phyloP scores from a whole-genome alignment of 2,329 filamentous ascomycete genomes.

The Ophiobolus disseminans region DNA sequence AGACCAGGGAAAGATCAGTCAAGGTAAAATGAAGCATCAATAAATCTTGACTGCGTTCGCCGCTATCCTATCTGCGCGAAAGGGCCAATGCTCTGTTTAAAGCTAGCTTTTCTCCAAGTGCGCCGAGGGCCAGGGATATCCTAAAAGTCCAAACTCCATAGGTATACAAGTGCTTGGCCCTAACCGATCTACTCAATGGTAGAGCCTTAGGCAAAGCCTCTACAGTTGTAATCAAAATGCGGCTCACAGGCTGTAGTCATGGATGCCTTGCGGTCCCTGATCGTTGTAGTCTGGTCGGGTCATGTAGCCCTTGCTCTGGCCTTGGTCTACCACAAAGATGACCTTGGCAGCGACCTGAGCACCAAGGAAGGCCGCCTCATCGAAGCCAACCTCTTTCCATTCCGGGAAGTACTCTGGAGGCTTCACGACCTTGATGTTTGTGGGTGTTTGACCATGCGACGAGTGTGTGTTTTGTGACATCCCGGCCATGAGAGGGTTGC shows the following conservation, averaged over 20 bases:
- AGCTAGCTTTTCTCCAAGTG: constrained; percentile 4
- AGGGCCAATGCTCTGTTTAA: background rate
- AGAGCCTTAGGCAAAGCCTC: no score
- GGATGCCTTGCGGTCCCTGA: constrained; percentile 68
- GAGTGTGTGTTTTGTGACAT: constrained; percentile 62
- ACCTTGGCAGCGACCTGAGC: constrained; percentile 85
- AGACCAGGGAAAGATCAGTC: background rate
- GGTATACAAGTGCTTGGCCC: constrained; percentile 17
- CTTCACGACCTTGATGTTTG: constrained; percentile 78
- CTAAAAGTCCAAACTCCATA: constrained; percentile 10
- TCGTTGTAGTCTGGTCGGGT: constrained; percentile 73
- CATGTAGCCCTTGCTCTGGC: constrained; percentile 72
- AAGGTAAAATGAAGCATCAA: background rate
- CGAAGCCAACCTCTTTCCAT: constrained; percentile 78
- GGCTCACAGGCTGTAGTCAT: constrained; percentile 56
- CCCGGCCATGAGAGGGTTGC: constrained; percentile 37
- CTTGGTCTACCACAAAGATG: constrained; percentile 72
- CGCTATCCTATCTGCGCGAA: constrained; percentile 15
- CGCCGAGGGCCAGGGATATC: constrained; percentile 7
- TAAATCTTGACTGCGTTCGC: constrained; percentile 10
- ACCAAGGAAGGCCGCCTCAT: constrained; percentile 86
- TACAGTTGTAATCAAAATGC: background rate
- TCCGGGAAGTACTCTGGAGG: constrained; percentile 87
- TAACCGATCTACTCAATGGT: background rate
- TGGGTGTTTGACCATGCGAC: constrained; percentile 77